A percentile compares a stretch with the other conserved stretches of the same genome.
These are phyloP conservation scores for Lepraria neglecta DNA, from an alignment of 495 filamentous ascomycete genomes.

Conservation along the genomic window DNA sequence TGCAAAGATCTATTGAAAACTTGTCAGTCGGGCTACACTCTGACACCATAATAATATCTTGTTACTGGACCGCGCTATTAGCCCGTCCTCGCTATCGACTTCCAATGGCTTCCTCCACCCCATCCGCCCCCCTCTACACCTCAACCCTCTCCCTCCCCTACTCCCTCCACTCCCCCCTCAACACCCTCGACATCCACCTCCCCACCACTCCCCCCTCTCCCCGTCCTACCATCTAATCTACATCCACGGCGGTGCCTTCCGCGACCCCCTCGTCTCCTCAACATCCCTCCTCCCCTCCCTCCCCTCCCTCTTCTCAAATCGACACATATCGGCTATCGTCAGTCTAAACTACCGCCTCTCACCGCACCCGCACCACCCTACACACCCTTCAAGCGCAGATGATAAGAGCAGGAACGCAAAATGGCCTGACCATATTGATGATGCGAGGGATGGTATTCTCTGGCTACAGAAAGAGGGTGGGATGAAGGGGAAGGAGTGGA, in stretches of 20 bases:
- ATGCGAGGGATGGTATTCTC: slow-evolving; percentile 56
- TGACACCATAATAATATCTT: too few species aligned
- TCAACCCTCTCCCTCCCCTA: slow-evolving; percentile 23
- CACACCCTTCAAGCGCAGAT: slow-evolving; percentile 20
- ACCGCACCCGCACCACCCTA: slow-evolving; percentile 57
- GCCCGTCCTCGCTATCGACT: neutral
- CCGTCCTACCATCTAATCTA: slow-evolving; percentile 41
- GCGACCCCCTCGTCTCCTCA: slow-evolving; percentile 59
- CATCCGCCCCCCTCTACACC: slow-evolving; percentile 10
- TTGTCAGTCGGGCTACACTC: too few species aligned
- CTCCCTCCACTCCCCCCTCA: slow-evolving; percentile 2
- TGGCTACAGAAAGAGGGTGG: slow-evolving; percentile 53
- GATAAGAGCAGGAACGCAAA: slow-evolving; percentile 33
- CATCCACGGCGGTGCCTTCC: slow-evolving; percentile 88
- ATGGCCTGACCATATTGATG: slow-evolving; percentile 70
- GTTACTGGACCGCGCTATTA: neutral
- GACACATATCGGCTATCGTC: slow-evolving; percentile 55
- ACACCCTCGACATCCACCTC: neutral
- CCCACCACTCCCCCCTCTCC: slow-evolving; percentile 4
- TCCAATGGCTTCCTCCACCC: neutral
- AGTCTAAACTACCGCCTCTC: slow-evolving; percentile 78
- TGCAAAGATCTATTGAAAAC: too few species aligned
- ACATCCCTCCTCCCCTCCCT: slow-evolving; percentile 44
- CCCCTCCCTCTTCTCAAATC: slow-evolving; percentile 35
- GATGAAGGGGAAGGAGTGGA: slow-evolving; percentile 40